Base-by-base conservation (phyloP, 371 early-diverging fungal species). In the Conidiobolus incongruus region DNA sequence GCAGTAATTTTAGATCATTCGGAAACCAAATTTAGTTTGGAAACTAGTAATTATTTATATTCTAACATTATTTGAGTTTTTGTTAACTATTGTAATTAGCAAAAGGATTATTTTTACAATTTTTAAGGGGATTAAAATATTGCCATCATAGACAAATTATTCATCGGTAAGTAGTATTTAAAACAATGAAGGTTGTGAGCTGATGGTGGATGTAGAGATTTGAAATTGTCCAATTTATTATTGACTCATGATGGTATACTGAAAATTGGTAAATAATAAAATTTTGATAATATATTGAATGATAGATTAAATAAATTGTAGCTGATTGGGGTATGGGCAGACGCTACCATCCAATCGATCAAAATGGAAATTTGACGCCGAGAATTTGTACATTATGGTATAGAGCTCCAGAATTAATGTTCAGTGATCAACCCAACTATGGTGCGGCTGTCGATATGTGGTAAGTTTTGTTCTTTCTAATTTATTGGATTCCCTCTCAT, bases 331-430 rank as follows among this genome's bases (percentile, higher is more conserved):
- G 92, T 0, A 63, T 93, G 38, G 91, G 92, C 0, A 62, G 87
- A 22, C 66, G 70, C 19, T 69, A 75, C 42, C 68, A 72, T 37
- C 34, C 55, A n/a, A n/a, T n/a, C 34, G 45, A 56, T 29, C 79
- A 81, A 1, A 42, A 55, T 0, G 60, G 69, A 35, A 72, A 83
- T 11, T 79, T 86, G 84, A 87, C 89, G 7, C 89, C 86, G 0
- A 72, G 81, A 41, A 95, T 98, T 4, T 88, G 92, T 2, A 98
- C 98, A 6, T 57, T 93, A 7, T 93, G 93, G 93, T 92, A 94
- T 52, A 71, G 95, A 40, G 68, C 94, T 4, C 95, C 95, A 0
- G 94, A 93, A 59, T 59, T 94, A 0, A 58, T 94, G 0, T 62
- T 81, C n/a, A n/a, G n/a, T 51, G 93, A 92, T 3, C 68, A 68